Conservation (phyloP, 768 basidiomycete genomes). For the Neoboletus subvelutipes region DNA sequence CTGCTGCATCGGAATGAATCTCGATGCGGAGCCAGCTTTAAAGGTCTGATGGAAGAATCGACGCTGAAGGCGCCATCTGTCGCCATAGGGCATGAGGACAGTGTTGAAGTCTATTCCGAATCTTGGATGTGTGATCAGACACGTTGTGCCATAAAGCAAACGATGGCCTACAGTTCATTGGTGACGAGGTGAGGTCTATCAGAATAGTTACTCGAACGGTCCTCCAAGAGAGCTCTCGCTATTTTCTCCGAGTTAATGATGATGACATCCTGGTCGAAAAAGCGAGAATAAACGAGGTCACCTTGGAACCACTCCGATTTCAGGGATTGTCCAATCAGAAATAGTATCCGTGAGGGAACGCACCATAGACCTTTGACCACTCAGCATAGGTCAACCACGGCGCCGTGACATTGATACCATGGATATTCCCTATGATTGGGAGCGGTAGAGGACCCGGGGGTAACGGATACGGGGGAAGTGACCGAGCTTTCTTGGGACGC, state of each 20-base stretch:
- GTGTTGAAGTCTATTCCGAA: slow-evolving; percentile 20
- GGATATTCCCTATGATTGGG: slow-evolving; percentile 19
- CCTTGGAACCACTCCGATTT: not conserved
- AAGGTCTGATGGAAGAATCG: slow-evolving; percentile 22
- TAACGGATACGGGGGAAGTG: not conserved
- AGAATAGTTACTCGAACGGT: slow-evolving; percentile 21
- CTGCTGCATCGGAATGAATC: slow-evolving; percentile 18
- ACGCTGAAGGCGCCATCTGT: slow-evolving; percentile 19
- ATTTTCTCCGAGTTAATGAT: slow-evolving; percentile 17
- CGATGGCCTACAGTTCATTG: slow-evolving; percentile 8
- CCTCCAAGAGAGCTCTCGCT: slow-evolving; percentile 15
- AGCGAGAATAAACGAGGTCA: slow-evolving; percentile 11
- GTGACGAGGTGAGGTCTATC: slow-evolving; percentile 18
- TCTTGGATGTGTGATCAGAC: not conserved
- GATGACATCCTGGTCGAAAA: slow-evolving; percentile 13
- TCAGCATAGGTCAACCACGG: slow-evolving; percentile 17
- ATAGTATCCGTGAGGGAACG: not conserved
- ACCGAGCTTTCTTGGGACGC: not conserved
- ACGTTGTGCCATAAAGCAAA: not conserved
- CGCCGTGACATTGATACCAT: slow-evolving; percentile 1
- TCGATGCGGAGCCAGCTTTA: slow-evolving; percentile 7
- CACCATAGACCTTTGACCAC: slow-evolving; percentile 14
- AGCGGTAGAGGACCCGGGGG: slow-evolving; percentile 13
- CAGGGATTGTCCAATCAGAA: not conserved
- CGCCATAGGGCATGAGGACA: slow-evolving; percentile 15